Evolutionary conservation across 306 rosid genomes (phyloP).

Genomic region (Ormosia emarginata): DNA sequence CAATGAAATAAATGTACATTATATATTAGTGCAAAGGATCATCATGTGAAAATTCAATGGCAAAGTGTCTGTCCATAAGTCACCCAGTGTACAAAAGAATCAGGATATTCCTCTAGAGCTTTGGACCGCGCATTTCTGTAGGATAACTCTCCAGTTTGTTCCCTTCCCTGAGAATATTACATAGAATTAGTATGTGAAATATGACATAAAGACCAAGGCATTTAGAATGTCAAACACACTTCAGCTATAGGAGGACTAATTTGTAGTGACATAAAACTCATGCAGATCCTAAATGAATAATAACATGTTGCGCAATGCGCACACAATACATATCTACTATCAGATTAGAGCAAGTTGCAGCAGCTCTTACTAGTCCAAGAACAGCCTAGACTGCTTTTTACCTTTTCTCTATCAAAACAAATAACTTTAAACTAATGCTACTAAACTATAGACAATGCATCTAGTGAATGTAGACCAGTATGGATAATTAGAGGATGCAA

Average conservation of each 20-base stretch:
- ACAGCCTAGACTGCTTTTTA: not conserved
- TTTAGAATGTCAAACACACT: not conserved
- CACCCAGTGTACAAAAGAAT: conserved; percentile 71
- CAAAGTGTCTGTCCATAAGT: conserved; percentile 58
- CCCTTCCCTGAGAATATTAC: conserved; percentile 37
- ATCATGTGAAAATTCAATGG: conserved; percentile 42
- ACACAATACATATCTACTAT: not conserved
- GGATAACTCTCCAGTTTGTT: conserved; percentile 35
- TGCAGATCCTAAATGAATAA: not conserved
- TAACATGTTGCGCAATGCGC: not conserved
- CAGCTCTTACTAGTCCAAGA: not conserved
- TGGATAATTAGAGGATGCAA: not conserved
- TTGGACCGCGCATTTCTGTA: conserved; percentile 30
- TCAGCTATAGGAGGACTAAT: not conserved
- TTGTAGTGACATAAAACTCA: not conserved
- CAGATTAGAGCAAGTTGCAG: not conserved
- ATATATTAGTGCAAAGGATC: conserved; percentile 8
- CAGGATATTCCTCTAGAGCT: conserved; percentile 61
- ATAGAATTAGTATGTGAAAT: not conserved
- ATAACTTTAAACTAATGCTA: not conserved
- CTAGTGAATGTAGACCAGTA: not conserved
- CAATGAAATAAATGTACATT: conserved; percentile 12
- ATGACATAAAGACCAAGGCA: not conserved
- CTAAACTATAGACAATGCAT: not conserved
- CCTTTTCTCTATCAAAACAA: not conserved